Conservation (phyloP, 805 yeast species). For the Cyberlindnera xishuangbannaensis region DNA sequence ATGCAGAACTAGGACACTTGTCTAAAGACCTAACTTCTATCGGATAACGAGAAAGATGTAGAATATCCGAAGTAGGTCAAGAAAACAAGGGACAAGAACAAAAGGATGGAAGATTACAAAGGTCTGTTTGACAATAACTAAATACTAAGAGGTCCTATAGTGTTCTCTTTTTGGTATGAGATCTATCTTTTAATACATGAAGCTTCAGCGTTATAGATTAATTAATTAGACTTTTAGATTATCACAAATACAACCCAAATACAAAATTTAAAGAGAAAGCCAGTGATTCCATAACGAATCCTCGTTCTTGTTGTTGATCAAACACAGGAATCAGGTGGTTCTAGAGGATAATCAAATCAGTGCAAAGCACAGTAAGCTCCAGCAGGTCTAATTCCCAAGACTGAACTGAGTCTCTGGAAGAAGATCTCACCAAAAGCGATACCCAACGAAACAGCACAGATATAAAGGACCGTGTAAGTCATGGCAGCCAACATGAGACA, state of each 20-base stretch:
- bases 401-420: conserved; percentile 52
- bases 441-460: conserved; percentile 70
- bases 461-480: conserved; percentile 61
- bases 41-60: conserved; percentile 38
- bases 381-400: conserved; percentile 28
- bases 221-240: no score
- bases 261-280: no score
- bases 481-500: conserved; percentile 75
- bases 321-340: no score
- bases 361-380: conserved; percentile 22
- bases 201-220: no score
- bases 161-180: no score
- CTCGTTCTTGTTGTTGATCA: no score
- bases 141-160: no score
- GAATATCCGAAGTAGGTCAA: no score
- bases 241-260: no score
- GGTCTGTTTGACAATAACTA: no score
- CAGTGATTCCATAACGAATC: no score
- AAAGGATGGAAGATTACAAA: background rate
- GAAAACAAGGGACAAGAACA: conserved; percentile 26
- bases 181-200: no score
- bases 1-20: conserved; percentile 39
- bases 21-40: conserved; percentile 40
- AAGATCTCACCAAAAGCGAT: conserved; percentile 64
- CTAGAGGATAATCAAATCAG: background rate